A percentile compares a stretch with the other conserved stretches of the same genome.
Conservation (phyloP, 257 asterid species). For the Plantago elongata region DNA sequence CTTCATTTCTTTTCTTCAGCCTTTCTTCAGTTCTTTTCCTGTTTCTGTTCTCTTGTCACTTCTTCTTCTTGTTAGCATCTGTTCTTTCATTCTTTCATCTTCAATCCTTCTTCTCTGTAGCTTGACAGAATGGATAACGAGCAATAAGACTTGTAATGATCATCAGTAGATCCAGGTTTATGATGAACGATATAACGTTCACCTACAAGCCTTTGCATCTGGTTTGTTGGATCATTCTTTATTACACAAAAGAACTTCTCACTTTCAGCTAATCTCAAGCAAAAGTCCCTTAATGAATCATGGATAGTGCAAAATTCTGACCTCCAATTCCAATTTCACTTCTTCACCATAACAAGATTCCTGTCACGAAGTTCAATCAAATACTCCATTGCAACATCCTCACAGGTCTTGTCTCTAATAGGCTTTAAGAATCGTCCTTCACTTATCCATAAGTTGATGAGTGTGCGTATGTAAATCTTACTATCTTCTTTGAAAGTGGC, state of each 20-base stretch:
- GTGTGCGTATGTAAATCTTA: not conserved
- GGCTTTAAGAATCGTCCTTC: conserved; percentile 14
- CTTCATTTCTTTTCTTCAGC: too few species aligned
- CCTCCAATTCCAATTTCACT: too few species aligned
- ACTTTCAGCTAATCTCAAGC: conserved; percentile 15
- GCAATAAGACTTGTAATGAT: not conserved
- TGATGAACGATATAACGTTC: conserved; percentile 7
- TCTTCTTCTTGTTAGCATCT: too few species aligned
- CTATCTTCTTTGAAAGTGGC: conserved; percentile 15
- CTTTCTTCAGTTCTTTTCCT: too few species aligned
- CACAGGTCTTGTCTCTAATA: not conserved
- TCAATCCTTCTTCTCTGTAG: too few species aligned
- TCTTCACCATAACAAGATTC: not conserved
- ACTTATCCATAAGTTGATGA: conserved; percentile 16
- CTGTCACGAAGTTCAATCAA: conserved; percentile 6
- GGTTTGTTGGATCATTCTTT: not conserved
- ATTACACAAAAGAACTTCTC: conserved; percentile 2
- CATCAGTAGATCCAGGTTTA: not conserved
- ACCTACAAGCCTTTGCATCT: not conserved
- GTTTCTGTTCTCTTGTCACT: too few species aligned
- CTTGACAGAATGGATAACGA: too few species aligned
- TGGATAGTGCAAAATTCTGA: not conserved
- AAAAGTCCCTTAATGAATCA: conserved; percentile 12
- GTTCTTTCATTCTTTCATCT: too few species aligned
- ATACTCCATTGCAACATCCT: conserved; percentile 9